Evolutionary conservation across 169 alveolate species (phyloP).

Genomic region (Theileria parva): DNA sequence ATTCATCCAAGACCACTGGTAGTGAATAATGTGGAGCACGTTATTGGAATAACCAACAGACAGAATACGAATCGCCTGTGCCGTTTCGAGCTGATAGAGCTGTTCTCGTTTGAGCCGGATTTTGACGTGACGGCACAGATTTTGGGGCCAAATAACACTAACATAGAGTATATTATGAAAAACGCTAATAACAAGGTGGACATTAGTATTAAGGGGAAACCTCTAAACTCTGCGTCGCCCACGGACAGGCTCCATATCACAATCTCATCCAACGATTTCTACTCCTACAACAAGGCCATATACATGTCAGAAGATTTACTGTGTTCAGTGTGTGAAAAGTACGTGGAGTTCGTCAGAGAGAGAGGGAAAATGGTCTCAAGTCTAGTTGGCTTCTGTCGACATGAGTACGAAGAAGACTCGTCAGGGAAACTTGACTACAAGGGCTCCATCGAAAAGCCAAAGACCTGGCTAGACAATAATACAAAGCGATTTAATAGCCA

Average conservation of each 20-base stretch:
- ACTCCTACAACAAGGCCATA: slow-evolving; percentile 70
- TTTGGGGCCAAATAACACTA: slow-evolving; percentile 76
- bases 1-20: slow-evolving; percentile 3
- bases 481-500: not conserved
- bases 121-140: slow-evolving; percentile 76
- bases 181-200: slow-evolving; percentile 75
- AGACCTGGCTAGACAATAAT: slow-evolving; percentile 40
- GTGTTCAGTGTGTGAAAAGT: slow-evolving; percentile 76
- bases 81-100: slow-evolving; percentile 79
- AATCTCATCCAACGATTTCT: slow-evolving; percentile 64
- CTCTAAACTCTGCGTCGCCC: slow-evolving; percentile 78
- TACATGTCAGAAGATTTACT: slow-evolving; percentile 73
- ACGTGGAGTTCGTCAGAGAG: slow-evolving; percentile 60
- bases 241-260: slow-evolving; percentile 78
- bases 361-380: slow-evolving; percentile 61
- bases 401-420: slow-evolving; percentile 69
- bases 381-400: slow-evolving; percentile 74
- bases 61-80: slow-evolving; percentile 29
- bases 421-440: slow-evolving; percentile 70
- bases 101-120: slow-evolving; percentile 79
- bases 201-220: slow-evolving; percentile 77
- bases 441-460: slow-evolving; percentile 66
- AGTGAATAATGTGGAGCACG: slow-evolving; percentile 12
- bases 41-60: not conserved
- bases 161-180: slow-evolving; percentile 74